phyloP scores from a whole-genome alignment of 2,329 filamentous ascomycete genomes.

The Pseudohalonectria lignicola region DNA sequence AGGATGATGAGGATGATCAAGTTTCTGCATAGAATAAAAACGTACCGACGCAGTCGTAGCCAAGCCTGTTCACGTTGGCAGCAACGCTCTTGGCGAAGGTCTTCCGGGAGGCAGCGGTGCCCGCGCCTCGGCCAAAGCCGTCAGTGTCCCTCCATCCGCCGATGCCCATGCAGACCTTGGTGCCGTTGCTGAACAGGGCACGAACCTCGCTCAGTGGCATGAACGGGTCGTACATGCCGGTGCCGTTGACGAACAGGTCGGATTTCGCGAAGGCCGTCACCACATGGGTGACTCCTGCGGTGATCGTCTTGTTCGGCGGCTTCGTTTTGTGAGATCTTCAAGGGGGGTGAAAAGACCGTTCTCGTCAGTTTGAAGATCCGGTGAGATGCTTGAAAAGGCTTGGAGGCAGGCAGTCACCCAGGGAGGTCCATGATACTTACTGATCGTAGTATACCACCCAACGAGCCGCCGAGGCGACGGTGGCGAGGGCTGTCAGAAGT shows the following conservation, averaged over 20 bases:
- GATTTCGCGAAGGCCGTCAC: slow-evolving; percentile 43
- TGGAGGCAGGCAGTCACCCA: too few relatives aligned
- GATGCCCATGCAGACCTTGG: slow-evolving; percentile 52
- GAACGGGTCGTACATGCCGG: slow-evolving; percentile 38
- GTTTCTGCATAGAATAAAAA: too few relatives aligned
- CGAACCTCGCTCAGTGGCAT: slow-evolving; percentile 38
- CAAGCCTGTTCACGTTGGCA: slow-evolving; percentile 37
- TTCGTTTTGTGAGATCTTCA: slow-evolving; percentile 3
- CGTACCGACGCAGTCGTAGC: slow-evolving; percentile 49
- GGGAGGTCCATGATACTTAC: too few relatives aligned
- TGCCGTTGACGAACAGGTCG: slow-evolving; percentile 32
- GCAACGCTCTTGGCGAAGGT: slow-evolving; percentile 48
- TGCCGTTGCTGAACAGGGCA: slow-evolving; percentile 35
- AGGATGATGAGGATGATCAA: too few relatives aligned
- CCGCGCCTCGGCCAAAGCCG: slow-evolving; percentile 41
- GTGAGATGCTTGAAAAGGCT: not conserved
- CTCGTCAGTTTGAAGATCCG: too few relatives aligned
- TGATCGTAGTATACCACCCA: slow-evolving; percentile 7
- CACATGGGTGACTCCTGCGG: slow-evolving; percentile 34
- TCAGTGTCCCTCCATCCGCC: slow-evolving; percentile 54
- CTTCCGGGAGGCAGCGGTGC: slow-evolving; percentile 31
- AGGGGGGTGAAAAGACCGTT: not conserved
- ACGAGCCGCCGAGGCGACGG: not conserved
- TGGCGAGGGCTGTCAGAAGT: not conserved
- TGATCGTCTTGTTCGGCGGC: slow-evolving; percentile 5